Evolutionary conservation across 164 flowering plant species (phyloP), one percentile per base, ranked within the genome.

Genomic region (Kalanchoe fedtschenkoi): DNA sequence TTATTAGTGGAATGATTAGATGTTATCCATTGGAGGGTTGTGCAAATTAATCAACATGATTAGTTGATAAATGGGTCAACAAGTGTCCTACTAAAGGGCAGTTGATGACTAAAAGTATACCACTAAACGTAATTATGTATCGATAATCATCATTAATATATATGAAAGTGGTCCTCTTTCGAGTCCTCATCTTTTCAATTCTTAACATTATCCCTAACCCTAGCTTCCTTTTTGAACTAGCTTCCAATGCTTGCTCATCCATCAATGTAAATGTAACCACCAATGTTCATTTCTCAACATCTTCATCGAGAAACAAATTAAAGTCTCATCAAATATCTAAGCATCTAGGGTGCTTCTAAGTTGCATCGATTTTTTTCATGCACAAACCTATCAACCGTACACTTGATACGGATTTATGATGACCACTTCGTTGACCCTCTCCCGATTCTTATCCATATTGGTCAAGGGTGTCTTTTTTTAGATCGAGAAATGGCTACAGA

Each of bases 171-270:
- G 56, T 51, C 56, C 32, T 51, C 33, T 13, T 32, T 13, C 32
- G 28, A 26, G 56, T 51, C 30, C 56, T 51, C 16, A 26, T 51
- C 56, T 51, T 51, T 51, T 51, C 32, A 51, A 28, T 51, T 51
- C 32, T 51, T 51, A 26, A 51, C 56, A 51, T 51, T 51, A 51
- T 51, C 56, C 56, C 32, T 26, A 9, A 29, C 56, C 16, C 15
- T n/a, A n/a, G n/a, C n/a, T 13, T 26, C 32, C 26, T 51, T 26
- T 51, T 15, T 26, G 10, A 44, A 51, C 28, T 51, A 13, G 16
- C 28, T 29, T 26, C n/a, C n/a, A n/a, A n/a, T n/a, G n/a, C n/a
- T n/a, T 19, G 21, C 54, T 47, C 28, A 47, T 21, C 54, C 54
- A 47, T 47, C 29, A 47, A 5, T 47, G 28, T 21, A 3, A 47